Conservation (phyloP, 306 rosid genomes). For the Heteromeles arbutifolia region DNA sequence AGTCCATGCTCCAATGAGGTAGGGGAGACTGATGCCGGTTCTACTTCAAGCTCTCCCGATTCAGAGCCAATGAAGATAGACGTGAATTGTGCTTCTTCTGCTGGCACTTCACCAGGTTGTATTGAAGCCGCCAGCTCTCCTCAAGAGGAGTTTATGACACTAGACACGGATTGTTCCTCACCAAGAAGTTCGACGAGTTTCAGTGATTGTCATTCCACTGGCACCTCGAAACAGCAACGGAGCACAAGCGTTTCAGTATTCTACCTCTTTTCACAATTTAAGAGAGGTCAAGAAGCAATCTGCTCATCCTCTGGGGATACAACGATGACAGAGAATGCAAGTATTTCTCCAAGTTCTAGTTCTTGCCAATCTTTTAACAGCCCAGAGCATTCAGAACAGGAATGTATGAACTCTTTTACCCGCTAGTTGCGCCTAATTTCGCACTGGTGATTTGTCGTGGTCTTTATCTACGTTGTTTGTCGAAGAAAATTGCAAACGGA, state of each 20-base stretch:
- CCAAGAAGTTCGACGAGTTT: background rate
- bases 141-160: conserved; percentile 11
- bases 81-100: conserved; percentile 9
- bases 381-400: conserved; percentile 19
- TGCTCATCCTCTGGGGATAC: conserved; percentile 19
- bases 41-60: conserved; percentile 29
- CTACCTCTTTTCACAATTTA: conserved; percentile 45
- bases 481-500: background rate
- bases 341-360: conserved; percentile 27
- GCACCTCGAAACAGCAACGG: conserved; percentile 6
- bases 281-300: conserved; percentile 13
- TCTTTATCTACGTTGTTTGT: background rate
- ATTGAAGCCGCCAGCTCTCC: conserved; percentile 4
- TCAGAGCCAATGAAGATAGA: conserved; percentile 26
- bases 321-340: conserved; percentile 8
- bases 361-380: conserved; percentile 14
- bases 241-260: conserved; percentile 36
- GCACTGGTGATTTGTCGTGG: background rate
- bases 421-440: background rate
- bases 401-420: conserved; percentile 16
- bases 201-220: conserved; percentile 7
- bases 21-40: conserved; percentile 18
- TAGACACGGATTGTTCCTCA: conserved; percentile 41
- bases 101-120: conserved; percentile 15
- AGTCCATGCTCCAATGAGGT: conserved; percentile 17